These are phyloP conservation scores for Papiliotrema flavescens DNA, from an alignment of 1,284 basidiomycete species.

Conservation along the genomic window DNA sequence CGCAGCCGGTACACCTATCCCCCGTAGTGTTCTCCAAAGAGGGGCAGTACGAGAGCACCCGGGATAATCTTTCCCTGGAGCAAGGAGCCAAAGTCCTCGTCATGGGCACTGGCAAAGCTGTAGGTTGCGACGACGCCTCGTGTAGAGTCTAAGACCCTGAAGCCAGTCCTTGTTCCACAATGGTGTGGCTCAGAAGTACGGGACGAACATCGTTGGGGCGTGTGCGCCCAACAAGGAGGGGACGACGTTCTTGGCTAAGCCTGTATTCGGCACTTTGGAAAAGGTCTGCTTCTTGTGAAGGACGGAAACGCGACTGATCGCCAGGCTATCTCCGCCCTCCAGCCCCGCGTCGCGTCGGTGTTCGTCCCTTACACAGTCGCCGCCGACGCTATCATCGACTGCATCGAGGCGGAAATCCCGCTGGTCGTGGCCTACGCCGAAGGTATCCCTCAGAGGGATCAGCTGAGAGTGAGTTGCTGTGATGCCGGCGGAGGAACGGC, in stretches of 20 bases:
- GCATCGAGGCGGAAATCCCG: slow-evolving; percentile 88
- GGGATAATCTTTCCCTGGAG: slow-evolving; percentile 78
- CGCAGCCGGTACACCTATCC: no score
- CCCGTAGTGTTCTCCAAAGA: slow-evolving; percentile 9
- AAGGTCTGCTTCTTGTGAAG: slow-evolving; percentile 57
- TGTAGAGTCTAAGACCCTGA: no score
- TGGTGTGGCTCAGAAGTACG: slow-evolving; percentile 51
- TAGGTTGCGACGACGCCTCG: background rate
- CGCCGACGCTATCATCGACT: slow-evolving; percentile 87
- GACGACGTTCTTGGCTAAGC: slow-evolving; percentile 79
- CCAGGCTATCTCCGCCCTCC: no score
- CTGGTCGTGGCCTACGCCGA: slow-evolving; percentile 91
- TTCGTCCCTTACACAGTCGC: slow-evolving; percentile 50
- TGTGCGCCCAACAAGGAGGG: slow-evolving; percentile 94
- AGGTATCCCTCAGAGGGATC: slow-evolving; percentile 63
- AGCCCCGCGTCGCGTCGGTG: no score
- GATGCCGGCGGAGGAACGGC: no score
- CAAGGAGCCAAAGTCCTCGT: slow-evolving; percentile 86
- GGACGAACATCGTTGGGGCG: slow-evolving; percentile 93
- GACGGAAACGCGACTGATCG: no score
- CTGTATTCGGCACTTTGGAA: slow-evolving; percentile 81
- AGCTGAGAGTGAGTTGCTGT: slow-evolving; percentile 67
- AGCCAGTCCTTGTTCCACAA: background rate
- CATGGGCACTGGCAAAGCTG: slow-evolving; percentile 56
- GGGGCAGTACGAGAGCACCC: slow-evolving; percentile 64